Percentiles rank a stretch among this genome's conserved stretches.
Evolutionary conservation across 73 alveolate species (phyloP).

Genomic region (Paramecium sonneborni): DNA sequence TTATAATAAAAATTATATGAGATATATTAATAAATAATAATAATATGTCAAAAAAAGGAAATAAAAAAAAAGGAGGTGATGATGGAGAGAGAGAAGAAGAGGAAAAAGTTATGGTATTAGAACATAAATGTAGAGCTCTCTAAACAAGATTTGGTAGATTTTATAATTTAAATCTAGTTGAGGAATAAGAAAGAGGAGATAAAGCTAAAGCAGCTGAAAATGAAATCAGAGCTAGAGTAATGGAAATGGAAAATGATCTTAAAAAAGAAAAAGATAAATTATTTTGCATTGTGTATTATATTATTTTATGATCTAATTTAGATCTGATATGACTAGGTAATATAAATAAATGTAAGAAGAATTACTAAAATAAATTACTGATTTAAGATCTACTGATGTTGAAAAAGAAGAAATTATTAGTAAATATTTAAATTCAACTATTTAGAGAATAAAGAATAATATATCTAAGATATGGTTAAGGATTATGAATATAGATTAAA

Average conservation of each 20-base stretch:
- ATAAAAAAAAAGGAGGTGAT: slow-evolving; percentile 49
- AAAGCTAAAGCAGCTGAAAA: slow-evolving; percentile 82
- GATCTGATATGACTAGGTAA: slow-evolving; percentile 85
- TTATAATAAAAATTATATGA: slow-evolving; percentile 6
- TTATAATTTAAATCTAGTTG: not conserved
- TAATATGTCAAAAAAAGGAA: slow-evolving; percentile 5
- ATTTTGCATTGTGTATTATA: slow-evolving; percentile 62
- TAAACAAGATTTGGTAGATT: slow-evolving; percentile 14
- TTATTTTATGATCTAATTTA: not conserved
- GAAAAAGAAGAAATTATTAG: slow-evolving; percentile 66
- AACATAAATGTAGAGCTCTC: slow-evolving; percentile 52
- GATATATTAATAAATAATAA: not conserved
- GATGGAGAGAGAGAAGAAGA: slow-evolving; percentile 62
- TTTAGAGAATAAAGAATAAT: slow-evolving; percentile 63
- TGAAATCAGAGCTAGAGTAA: slow-evolving; percentile 74
- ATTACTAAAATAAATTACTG: slow-evolving; percentile 70
- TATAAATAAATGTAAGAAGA: slow-evolving; percentile 83
- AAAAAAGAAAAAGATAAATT: slow-evolving; percentile 73
- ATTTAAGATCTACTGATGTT: slow-evolving; percentile 65
- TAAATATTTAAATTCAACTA: not conserved
- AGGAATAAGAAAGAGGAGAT: slow-evolving; percentile 75
- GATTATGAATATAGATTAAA: slow-evolving; percentile 72
- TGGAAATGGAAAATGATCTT: slow-evolving; percentile 75
- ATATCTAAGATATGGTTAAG: slow-evolving; percentile 68
- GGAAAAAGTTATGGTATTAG: slow-evolving; percentile 40